phyloP scores from a whole-genome alignment of 331 rosid genomes.

The Malus hybrid region DNA sequence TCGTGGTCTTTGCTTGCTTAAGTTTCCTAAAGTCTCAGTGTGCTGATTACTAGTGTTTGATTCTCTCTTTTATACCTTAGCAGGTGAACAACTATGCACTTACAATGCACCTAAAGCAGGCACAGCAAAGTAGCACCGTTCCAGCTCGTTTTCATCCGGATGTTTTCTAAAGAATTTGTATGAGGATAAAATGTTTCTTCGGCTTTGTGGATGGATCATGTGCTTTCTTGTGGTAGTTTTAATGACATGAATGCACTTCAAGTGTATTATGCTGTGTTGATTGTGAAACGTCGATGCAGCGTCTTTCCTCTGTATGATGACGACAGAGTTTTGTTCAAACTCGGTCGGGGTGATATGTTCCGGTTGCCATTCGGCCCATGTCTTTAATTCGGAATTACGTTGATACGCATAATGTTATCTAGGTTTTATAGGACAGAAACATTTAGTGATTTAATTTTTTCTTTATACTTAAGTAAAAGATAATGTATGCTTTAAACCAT shows the following conservation, averaged over 20 bases:
- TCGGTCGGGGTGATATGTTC: not conserved
- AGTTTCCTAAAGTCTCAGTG: not conserved
- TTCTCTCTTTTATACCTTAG: not conserved
- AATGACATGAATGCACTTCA: not conserved
- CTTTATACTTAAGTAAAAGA: not conserved
- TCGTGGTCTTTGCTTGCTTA: not conserved
- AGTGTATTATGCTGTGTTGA: not conserved
- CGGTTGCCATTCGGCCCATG: not conserved
- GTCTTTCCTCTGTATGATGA: not conserved
- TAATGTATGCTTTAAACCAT: not conserved
- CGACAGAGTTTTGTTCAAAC: conserved; percentile 4
- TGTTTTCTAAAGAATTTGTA: conserved; percentile 35
- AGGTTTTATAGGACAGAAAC: not conserved
- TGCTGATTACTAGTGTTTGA: not conserved
- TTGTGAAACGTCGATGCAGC: not conserved
- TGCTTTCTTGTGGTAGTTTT: not conserved
- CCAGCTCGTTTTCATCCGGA: conserved; percentile 82
- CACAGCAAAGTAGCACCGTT: conserved; percentile 74
- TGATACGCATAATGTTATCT: not conserved
- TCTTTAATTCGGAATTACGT: not conserved
- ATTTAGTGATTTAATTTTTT: not conserved
- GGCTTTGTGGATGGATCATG: not conserved
- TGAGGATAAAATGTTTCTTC: not conserved
- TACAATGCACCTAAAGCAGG: conserved; percentile 80
- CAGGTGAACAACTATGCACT: conserved; percentile 85